These are phyloP conservation scores for Paecilomyces sp. DNA, from an alignment of 2,329 filamentous ascomycete genomes.

Conservation along the genomic window DNA sequence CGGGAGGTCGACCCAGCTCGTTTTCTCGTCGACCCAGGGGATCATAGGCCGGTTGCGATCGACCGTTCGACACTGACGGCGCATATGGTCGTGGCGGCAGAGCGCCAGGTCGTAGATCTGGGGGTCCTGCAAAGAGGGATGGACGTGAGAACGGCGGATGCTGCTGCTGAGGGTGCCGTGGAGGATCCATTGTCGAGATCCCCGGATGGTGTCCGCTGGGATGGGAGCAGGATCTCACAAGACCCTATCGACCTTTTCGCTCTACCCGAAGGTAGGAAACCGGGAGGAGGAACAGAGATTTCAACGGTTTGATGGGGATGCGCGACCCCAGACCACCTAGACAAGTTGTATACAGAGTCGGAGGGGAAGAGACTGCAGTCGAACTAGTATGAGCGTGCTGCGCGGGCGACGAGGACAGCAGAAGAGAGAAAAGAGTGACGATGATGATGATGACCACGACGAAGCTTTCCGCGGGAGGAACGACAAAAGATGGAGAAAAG, in stretches of 20 bases:
- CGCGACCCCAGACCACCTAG: neutral
- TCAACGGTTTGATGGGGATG: neutral
- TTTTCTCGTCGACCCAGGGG: slow-evolving; percentile 12
- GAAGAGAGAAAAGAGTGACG: slow-evolving; percentile 8
- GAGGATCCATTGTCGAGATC: slow-evolving; percentile 17
- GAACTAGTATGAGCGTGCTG: slow-evolving; percentile 13
- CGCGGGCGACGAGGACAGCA: slow-evolving; percentile 7
- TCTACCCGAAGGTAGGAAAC: neutral
- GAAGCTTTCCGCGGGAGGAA: neutral
- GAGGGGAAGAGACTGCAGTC: slow-evolving; percentile 1
- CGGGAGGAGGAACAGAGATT: neutral
- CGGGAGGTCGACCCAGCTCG: slow-evolving; percentile 1
- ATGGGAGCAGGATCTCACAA: neutral
- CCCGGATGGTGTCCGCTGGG: neutral
- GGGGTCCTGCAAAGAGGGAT: slow-evolving; percentile 21
- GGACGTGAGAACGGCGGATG: slow-evolving; percentile 23
- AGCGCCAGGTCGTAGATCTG: slow-evolving; percentile 19
- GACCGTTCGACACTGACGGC: slow-evolving; percentile 10
- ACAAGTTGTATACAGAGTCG: neutral
- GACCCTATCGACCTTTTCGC: neutral
- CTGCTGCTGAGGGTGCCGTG: slow-evolving; percentile 17
- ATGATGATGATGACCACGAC: neutral
- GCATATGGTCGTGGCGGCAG: slow-evolving; percentile 15
- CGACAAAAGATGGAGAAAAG: slow-evolving; percentile 2
- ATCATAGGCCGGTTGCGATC: slow-evolving; percentile 15